These are phyloP conservation scores for Vaccinium corymbosum DNA, from an alignment of 148 eudicot genomes.

Conservation along the genomic window DNA sequence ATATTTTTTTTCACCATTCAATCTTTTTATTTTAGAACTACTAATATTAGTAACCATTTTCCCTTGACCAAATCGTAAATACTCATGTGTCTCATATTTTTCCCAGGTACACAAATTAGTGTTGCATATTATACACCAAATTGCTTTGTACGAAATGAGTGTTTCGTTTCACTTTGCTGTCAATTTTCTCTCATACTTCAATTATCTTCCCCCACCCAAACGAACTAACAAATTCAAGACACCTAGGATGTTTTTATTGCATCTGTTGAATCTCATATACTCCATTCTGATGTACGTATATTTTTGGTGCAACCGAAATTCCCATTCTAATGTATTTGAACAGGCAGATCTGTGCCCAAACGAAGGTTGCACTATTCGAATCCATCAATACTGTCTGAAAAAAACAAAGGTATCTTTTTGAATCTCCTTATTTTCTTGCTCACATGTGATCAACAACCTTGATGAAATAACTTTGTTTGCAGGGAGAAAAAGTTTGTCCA, in stretches of 20 bases:
- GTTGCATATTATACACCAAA: not conserved
- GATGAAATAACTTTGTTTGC: constrained; percentile 14
- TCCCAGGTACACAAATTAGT: not conserved
- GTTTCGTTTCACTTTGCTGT: no score
- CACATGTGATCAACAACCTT: not conserved
- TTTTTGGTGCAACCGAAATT: no score
- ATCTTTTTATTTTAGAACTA: not conserved
- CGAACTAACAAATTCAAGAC: not conserved
- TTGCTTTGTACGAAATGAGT: no score
- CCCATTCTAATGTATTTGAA: no score
- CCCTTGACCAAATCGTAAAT: not conserved
- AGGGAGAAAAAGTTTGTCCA: constrained; percentile 76
- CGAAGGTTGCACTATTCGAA: constrained; percentile 64
- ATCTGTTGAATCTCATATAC: constrained; percentile 15
- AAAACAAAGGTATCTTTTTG: constrained; percentile 47
- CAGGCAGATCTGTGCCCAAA: constrained; percentile 78
- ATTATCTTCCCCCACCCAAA: not conserved
- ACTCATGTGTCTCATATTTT: not conserved
- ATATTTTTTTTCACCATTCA: not conserved
- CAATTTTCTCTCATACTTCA: not conserved
- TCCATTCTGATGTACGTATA: not conserved
- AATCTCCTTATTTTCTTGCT: not conserved
- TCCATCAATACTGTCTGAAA: constrained; percentile 70
- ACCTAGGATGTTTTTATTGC: not conserved
- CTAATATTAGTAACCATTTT: not conserved